phyloP scores from a whole-genome alignment of 768 basidiomycete genomes.

The Russula lepida region DNA sequence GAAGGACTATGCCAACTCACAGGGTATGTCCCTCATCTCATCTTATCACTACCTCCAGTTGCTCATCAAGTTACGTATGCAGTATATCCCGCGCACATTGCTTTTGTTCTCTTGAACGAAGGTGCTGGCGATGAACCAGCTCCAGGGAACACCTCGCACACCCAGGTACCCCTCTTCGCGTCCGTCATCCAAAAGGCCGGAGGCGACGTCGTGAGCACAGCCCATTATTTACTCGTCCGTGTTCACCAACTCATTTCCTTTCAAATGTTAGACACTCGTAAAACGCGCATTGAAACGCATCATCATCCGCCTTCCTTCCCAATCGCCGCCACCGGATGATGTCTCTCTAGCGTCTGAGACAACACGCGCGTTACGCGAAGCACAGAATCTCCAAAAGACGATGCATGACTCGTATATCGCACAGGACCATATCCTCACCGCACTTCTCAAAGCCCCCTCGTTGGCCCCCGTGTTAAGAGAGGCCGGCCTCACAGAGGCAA shows the following conservation, averaged over 20 bases:
- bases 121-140: slow-evolving; percentile 33
- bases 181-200: slow-evolving; percentile 78
- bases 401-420: slow-evolving; percentile 91
- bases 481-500: slow-evolving; percentile 57
- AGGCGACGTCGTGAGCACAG: slow-evolving; percentile 62
- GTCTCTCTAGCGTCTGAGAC: slow-evolving; percentile 49
- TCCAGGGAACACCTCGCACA: slow-evolving; percentile 27
- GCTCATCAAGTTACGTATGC: slow-evolving; percentile 1
- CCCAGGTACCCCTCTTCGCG: slow-evolving; percentile 54
- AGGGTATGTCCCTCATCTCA: slow-evolving; percentile 43
- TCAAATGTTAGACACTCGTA: slow-evolving; percentile 39
- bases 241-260: not conserved
- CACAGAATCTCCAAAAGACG: slow-evolving; percentile 67
- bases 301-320: slow-evolving; percentile 75
- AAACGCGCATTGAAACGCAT: slow-evolving; percentile 65
- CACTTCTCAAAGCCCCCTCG: slow-evolving; percentile 65
- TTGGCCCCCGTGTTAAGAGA: slow-evolving; percentile 70
- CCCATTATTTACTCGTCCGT: not conserved
- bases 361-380: slow-evolving; percentile 62
- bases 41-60: not conserved
- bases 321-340: slow-evolving; percentile 82
- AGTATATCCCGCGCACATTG: slow-evolving; percentile 83
- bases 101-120: slow-evolving; percentile 73
- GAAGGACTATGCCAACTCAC: slow-evolving; percentile 74
- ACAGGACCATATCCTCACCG: slow-evolving; percentile 85